A percentile compares a stretch with the other conserved stretches of the same genome.
phyloP scores from a whole-genome alignment of 2,329 filamentous ascomycete species.

The Aschersonia sp. region DNA sequence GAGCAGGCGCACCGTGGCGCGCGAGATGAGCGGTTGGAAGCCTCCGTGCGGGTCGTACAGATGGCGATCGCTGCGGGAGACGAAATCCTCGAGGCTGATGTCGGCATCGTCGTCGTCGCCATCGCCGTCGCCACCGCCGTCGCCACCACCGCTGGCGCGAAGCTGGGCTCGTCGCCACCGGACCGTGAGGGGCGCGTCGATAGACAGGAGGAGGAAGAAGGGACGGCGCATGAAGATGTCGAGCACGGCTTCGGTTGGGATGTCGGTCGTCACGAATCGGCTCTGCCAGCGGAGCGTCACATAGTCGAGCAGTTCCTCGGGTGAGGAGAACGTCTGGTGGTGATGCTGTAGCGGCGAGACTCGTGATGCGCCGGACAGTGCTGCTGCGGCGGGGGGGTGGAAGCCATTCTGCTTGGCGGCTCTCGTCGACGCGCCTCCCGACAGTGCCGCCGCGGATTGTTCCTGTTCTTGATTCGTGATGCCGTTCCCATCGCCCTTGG shows the following conservation, averaged over 20 bases:
- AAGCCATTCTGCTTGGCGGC: too few species aligned
- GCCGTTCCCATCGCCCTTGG: background rate
- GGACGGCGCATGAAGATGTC: slow-evolving; percentile 67
- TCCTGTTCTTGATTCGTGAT: too few species aligned
- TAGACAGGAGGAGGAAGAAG: slow-evolving; percentile 84
- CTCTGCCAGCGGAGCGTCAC: slow-evolving; percentile 74
- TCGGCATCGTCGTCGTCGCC: slow-evolving; percentile 8
- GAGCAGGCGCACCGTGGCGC: slow-evolving; percentile 70
- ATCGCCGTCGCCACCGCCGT: slow-evolving; percentile 27
- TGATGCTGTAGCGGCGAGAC: slow-evolving; percentile 6
- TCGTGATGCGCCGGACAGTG: too few species aligned
- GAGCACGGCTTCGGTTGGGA: slow-evolving; percentile 57
- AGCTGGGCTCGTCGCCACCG: slow-evolving; percentile 66
- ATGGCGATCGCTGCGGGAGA: slow-evolving; percentile 50
- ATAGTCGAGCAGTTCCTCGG: slow-evolving; percentile 62
- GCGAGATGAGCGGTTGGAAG: slow-evolving; percentile 62
- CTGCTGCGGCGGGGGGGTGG: too few species aligned
- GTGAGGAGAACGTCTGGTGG: slow-evolving; percentile 36
- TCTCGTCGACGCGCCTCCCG: too few species aligned
- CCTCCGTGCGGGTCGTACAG: slow-evolving; percentile 54
- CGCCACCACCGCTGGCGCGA: slow-evolving; percentile 9
- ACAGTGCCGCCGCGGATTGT: too few species aligned
- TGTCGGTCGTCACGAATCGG: slow-evolving; percentile 74
- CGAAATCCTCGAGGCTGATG: slow-evolving; percentile 39
- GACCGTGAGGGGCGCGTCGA: slow-evolving; percentile 76